Conservation (phyloP, 805 yeast species). For the Ogataea paraovalis region DNA sequence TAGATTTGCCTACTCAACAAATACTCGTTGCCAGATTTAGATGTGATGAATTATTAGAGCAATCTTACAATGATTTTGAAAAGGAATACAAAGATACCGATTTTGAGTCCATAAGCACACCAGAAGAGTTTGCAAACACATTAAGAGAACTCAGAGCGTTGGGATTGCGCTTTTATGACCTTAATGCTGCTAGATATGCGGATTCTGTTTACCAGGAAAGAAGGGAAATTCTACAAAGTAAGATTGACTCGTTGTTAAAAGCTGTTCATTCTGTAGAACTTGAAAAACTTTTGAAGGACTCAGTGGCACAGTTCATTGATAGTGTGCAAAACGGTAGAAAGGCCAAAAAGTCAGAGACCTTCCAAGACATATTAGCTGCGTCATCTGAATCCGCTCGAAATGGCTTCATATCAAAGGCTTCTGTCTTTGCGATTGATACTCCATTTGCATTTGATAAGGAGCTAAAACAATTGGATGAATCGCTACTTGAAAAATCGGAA, state of each 20-base stretch:
- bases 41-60: constrained; percentile 80
- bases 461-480: constrained; percentile 29
- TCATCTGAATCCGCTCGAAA: constrained; percentile 19
- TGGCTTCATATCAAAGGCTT: constrained; percentile 31
- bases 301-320: constrained; percentile 30
- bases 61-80: constrained; percentile 44
- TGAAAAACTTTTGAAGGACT: constrained; percentile 31
- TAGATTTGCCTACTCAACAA: constrained; percentile 96
- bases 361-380: constrained; percentile 22
- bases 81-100: constrained; percentile 27
- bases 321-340: constrained; percentile 21
- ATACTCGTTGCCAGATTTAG: constrained; percentile 90
- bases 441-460: constrained; percentile 31
- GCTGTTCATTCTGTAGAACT: constrained; percentile 43
- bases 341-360: constrained; percentile 19
- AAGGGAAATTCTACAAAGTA: constrained; percentile 42
- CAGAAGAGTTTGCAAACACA: constrained; percentile 37
- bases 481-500: constrained; percentile 28
- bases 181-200: constrained; percentile 72
- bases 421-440: constrained; percentile 32
- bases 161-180: constrained; percentile 55
- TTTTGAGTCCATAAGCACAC: constrained; percentile 24
- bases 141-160: constrained; percentile 41
- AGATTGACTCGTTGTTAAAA: constrained; percentile 44
- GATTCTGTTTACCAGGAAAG: constrained; percentile 63